phyloP scores from a whole-genome alignment of 768 basidiomycete genomes.

The Chalciporus chontae region DNA sequence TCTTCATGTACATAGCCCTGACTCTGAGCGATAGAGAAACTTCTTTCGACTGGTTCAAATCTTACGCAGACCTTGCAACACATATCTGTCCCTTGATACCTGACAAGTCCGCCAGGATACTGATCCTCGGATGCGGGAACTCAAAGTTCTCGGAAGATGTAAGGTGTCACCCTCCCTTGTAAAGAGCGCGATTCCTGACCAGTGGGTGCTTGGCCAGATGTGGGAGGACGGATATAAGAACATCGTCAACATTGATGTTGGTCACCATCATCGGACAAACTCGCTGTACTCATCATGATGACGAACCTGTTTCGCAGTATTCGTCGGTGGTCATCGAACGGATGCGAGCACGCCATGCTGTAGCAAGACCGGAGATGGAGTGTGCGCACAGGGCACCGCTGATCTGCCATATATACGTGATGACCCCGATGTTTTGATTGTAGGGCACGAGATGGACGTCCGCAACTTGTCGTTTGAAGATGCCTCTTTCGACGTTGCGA shows the following conservation, averaged over 20 bases:
- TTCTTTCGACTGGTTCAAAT: conserved; percentile 86
- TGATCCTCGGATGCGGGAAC: conserved; percentile 86
- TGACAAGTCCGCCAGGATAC: conserved; percentile 53
- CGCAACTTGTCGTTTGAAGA: conserved; percentile 57
- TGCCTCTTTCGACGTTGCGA: conserved; percentile 68
- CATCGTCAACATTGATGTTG: conserved; percentile 75
- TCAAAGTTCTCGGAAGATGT: conserved; percentile 79
- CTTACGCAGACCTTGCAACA: conserved; percentile 66
- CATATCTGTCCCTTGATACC: conserved; percentile 63
- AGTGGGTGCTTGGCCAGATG: conserved; percentile 55
- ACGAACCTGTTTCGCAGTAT: conserved; percentile 56
- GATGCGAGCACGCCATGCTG: conserved; percentile 57
- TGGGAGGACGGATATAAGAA: conserved; percentile 83
- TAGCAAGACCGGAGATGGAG: conserved; percentile 60
- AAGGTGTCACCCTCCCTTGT: conserved; percentile 13
- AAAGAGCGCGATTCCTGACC: conserved; percentile 2
- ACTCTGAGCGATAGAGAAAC: conserved; percentile 41
- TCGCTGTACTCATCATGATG: not conserved
- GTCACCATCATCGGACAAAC: conserved; percentile 17
- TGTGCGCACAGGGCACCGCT: conserved; percentile 40
- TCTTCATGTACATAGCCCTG: not conserved
- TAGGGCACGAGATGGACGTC: conserved; percentile 87
- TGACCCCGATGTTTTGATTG: not conserved
- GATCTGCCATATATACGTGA: not conserved
- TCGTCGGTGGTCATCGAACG: conserved; percentile 70